Evolutionary conservation across 345 rosid species (phyloP).

Genomic region (Eucalyptus viminalis): DNA sequence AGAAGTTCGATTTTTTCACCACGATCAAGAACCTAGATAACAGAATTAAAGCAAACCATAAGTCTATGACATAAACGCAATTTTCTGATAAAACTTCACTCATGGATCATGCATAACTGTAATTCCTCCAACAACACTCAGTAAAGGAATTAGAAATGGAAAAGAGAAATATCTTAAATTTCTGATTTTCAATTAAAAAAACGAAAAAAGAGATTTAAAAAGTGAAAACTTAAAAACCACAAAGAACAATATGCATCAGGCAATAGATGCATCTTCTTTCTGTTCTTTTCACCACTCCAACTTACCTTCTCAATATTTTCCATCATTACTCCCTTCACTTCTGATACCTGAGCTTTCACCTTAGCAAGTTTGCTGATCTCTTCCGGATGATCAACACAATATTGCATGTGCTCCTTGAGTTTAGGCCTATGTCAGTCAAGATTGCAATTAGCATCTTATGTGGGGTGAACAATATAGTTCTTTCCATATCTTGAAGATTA

Average conservation of each 20-base stretch:
- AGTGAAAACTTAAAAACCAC: not conserved
- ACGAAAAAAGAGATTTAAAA: not conserved
- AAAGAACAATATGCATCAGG: not conserved
- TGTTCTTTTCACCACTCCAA: not conserved
- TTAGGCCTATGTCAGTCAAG: conserved; percentile 19
- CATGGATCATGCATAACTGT: not conserved
- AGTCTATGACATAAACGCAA: not conserved
- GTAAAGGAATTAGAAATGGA: not conserved
- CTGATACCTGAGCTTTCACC: conserved; percentile 86
- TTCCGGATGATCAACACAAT: conserved; percentile 66
- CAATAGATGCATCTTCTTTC: not conserved
- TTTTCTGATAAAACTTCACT: not conserved
- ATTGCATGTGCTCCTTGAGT: conserved; percentile 60
- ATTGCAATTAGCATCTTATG: not conserved
- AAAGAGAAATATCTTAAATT: not conserved
- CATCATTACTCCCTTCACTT: conserved; percentile 93
- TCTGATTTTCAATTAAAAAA: not conserved
- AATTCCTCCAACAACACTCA: not conserved
- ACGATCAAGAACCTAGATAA: conserved; percentile 56
- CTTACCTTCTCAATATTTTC: conserved; percentile 83
- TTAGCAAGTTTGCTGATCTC: conserved; percentile 73
- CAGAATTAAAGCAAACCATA: not conserved
- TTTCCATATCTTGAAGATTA: not conserved
- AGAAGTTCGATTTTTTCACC: conserved; percentile 76
- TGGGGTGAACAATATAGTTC: not conserved